A percentile compares a stretch with the other conserved stretches of the same genome.
Conservation (phyloP, 2,329 filamentous ascomycete genomes). For the Alternaria alternata region DNA sequence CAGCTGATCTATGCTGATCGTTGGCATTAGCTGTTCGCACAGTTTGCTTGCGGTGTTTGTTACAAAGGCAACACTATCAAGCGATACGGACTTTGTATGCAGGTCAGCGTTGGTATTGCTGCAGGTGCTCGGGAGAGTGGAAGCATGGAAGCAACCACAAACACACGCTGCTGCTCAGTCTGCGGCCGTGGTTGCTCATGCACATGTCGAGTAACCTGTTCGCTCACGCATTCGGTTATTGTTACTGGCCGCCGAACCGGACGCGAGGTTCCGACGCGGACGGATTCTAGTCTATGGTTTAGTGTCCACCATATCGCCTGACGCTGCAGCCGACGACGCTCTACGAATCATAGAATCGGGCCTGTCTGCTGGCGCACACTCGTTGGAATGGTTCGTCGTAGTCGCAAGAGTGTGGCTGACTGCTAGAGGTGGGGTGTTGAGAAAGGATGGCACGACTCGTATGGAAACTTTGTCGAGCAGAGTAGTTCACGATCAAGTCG, state of each 20-base stretch:
- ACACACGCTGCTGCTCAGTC: conserved; percentile 22
- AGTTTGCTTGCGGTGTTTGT: conserved; percentile 17
- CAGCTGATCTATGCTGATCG: conserved; percentile 1
- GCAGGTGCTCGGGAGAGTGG: conserved; percentile 25
- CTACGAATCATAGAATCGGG: conserved; percentile 21
- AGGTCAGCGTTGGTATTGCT: conserved; percentile 29
- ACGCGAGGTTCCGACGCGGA: conserved; percentile 28
- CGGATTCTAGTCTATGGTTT: conserved; percentile 29
- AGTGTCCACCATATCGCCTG: conserved; percentile 26
- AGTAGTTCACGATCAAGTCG: conserved; percentile 4
- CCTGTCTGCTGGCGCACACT: conserved; percentile 20
- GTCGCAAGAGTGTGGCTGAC: conserved; percentile 20
- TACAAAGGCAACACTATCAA: not conserved
- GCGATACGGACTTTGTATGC: conserved; percentile 22
- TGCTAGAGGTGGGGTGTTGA: conserved; percentile 19
- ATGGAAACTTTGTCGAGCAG: not conserved
- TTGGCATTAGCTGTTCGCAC: conserved; percentile 2
- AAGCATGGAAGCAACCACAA: conserved; percentile 26
- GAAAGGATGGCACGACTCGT: conserved; percentile 5
- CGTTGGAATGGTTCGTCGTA: conserved; percentile 20
- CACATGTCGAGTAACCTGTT: conserved; percentile 38
- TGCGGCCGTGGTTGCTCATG: conserved; percentile 38
- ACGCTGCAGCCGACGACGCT: conserved; percentile 22
- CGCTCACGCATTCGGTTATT: conserved; percentile 29
- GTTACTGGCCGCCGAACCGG: conserved; percentile 38